phyloP scores from a whole-genome alignment of 179 eudicot genomes.

The Gypsophila paniculata region DNA sequence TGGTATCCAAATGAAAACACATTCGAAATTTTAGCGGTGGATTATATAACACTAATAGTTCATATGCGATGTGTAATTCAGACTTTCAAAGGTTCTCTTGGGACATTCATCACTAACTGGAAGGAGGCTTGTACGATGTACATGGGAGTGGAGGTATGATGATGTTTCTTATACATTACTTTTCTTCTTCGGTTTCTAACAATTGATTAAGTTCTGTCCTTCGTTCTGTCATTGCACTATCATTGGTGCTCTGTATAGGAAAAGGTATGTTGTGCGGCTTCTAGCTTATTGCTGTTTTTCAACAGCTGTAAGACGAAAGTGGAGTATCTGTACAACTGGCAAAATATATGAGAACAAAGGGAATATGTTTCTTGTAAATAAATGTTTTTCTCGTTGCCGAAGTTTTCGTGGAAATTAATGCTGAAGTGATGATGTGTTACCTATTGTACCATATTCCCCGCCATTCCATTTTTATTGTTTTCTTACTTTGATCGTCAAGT shows the following conservation, averaged over 20 bases:
- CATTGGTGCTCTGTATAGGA: background rate
- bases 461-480: background rate
- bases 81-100: conserved; percentile 32
- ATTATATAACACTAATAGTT: background rate
- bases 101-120: conserved; percentile 55
- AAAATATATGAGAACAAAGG: background rate
- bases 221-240: background rate
- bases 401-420: background rate
- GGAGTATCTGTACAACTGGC: background rate
- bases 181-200: background rate
- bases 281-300: background rate
- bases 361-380: background rate
- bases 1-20: background rate
- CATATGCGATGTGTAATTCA: conserved; percentile 3
- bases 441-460: background rate
- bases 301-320: background rate
- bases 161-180: background rate
- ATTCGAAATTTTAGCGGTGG: background rate
- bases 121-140: conserved; percentile 57
- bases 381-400: background rate
- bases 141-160: conserved; percentile 46
- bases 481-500: background rate
- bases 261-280: background rate
- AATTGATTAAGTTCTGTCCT: background rate
- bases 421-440: conserved; percentile 1